These are phyloP conservation scores for Geoglossum glabrum DNA, from an alignment of 495 filamentous ascomycete species.

Conservation along the genomic window DNA sequence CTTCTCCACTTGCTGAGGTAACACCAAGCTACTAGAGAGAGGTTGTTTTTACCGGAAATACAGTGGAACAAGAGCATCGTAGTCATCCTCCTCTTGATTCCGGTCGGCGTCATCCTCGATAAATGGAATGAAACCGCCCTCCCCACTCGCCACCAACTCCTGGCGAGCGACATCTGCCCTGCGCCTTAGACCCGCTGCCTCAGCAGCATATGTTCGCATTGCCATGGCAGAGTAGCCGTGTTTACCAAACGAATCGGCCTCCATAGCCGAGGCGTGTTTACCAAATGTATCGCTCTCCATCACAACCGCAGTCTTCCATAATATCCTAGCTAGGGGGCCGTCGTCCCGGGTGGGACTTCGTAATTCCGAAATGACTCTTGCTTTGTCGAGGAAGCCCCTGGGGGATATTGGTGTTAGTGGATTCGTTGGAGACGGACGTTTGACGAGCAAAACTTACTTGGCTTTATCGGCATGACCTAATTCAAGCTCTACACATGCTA, in stretches of 20 bases:
- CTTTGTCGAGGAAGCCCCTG: background rate
- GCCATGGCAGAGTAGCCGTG: background rate
- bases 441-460: background rate
- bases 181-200: background rate
- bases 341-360: background rate
- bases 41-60: background rate
- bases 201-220: background rate
- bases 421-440: background rate
- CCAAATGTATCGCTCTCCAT: background rate
- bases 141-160: background rate
- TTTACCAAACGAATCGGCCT: background rate
- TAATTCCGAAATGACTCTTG: background rate
- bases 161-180: background rate
- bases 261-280: background rate
- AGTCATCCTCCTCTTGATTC: background rate
- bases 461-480: background rate
- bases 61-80: background rate
- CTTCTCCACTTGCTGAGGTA: too few relatives aligned
- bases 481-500: background rate
- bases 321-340: background rate
- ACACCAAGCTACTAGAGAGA: background rate
- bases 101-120: background rate
- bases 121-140: background rate
- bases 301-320: background rate
- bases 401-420: background rate